Percentiles rank a stretch among this genome's conserved stretches.
phyloP scores from a whole-genome alignment of 257 asterid genomes.

The Nicotiana knightiana region DNA sequence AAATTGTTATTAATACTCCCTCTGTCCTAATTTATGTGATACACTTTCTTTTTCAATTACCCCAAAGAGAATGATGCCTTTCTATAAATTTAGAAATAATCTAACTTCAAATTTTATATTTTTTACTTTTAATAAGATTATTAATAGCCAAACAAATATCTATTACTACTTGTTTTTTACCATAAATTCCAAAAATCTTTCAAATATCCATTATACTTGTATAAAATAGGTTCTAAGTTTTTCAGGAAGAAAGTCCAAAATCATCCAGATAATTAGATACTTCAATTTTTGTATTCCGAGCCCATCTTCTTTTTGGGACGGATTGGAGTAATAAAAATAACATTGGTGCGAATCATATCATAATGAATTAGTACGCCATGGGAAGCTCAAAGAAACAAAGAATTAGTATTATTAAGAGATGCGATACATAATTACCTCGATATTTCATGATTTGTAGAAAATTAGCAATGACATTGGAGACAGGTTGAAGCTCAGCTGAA shows the following conservation, averaged over 20 bases:
- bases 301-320: background rate
- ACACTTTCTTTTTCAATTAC: too few species aligned
- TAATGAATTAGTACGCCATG: background rate
- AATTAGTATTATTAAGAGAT: background rate
- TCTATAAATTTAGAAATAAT: too few species aligned
- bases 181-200: too few species aligned
- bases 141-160: too few species aligned
- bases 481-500: slow-evolving; percentile 62
- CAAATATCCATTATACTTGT: too few species aligned
- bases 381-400: background rate
- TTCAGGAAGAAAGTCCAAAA: background rate
- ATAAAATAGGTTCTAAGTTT: background rate
- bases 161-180: too few species aligned
- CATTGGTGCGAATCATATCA: background rate
- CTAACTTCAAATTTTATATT: too few species aligned
- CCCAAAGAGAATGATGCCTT: too few species aligned
- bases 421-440: slow-evolving; percentile 40
- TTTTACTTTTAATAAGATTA: too few species aligned
- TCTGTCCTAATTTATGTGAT: too few species aligned
- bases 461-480: slow-evolving; percentile 65
- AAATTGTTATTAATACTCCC: background rate
- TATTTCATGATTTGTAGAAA: slow-evolving; percentile 89
- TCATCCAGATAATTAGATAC: background rate
- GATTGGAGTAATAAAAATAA: background rate
- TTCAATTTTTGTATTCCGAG: background rate